Percentiles rank a stretch among this genome's conserved stretches.
Conservation (phyloP, 192 early-diverging fungal genomes). For the Geranomyces variabilis region DNA sequence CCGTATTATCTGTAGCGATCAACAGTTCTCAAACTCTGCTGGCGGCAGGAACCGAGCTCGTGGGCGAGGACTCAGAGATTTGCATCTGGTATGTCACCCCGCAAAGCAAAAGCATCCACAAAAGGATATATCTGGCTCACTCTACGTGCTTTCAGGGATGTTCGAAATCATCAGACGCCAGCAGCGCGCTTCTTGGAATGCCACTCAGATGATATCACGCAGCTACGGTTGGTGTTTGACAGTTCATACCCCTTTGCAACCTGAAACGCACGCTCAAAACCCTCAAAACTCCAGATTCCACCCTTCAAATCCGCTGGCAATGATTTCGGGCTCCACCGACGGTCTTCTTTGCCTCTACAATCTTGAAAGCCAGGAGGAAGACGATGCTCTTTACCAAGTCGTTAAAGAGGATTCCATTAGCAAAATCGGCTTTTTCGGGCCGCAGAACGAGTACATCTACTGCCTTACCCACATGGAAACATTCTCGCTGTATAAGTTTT, state of each 20-base stretch:
- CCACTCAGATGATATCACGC: slow-evolving; percentile 60
- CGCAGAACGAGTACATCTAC: slow-evolving; percentile 85
- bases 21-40: slow-evolving; percentile 40
- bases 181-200: slow-evolving; percentile 47
- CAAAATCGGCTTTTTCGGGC: slow-evolving; percentile 90
- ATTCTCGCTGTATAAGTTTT: slow-evolving; percentile 72
- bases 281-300: slow-evolving; percentile 40
- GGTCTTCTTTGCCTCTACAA: slow-evolving; percentile 73
- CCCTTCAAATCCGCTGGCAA: slow-evolving; percentile 38
- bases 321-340: slow-evolving; percentile 55
- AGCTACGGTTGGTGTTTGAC: slow-evolving; percentile 25
- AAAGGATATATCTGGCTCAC: too few relatives aligned
- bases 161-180: slow-evolving; percentile 25
- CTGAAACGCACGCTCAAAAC: too few relatives aligned
- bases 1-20: slow-evolving; percentile 41
- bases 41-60: slow-evolving; percentile 47
- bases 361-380: slow-evolving; percentile 76
- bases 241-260: neutral
- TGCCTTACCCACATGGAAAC: slow-evolving; percentile 90
- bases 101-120: too few relatives aligned
- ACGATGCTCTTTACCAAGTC: slow-evolving; percentile 82
- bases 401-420: slow-evolving; percentile 84
- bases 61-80: slow-evolving; percentile 48
- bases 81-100: slow-evolving; percentile 39
- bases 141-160: slow-evolving; percentile 38